Evolutionary conservation across 2,329 filamentous ascomycete genomes (phyloP), one percentile per base, ranked within the genome.

Genomic region (Fusarium paranaense): DNA sequence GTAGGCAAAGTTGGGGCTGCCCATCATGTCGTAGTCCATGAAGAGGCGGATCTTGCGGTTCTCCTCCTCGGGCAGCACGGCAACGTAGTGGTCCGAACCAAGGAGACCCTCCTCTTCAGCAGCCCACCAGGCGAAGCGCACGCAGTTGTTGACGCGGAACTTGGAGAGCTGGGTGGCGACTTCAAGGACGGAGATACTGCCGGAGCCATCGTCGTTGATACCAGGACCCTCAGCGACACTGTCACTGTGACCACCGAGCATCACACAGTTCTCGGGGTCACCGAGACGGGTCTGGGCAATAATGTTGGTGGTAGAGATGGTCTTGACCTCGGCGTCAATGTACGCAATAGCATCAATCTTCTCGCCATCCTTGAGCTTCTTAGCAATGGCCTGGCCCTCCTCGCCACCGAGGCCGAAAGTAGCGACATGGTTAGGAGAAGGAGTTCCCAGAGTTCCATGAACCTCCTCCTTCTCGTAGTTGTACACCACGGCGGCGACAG

Each of bases 151-250:
- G 75, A 92, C 89, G 37, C 81, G 82, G 81, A 88, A 92, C 22
- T 86, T 85, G 67, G 86, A 82, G 65, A 92, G 83, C 73, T 91
- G 89, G 3, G 85, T 87, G 2, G 91, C 90, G 10, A 93, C 84
- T 79, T 93, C 91, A 42, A 93, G 86, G 6, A 92, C 83, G 1
- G 89, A 87, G 64, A 90, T 77, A 37, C 88, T 90, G 64, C 93
- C 93, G 4, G 91, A 92, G 56, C 93, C 93, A 77, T 95, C 92
- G 76, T 95, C 93, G 81, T 95, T 95, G 86, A 95, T 94, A 22
- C 93, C 93, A 1, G 91, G 90, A 1, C 91, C 91, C 61, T 89
- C 90, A 1, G 84, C 79, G 18, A 92, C 91, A 70, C 88, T 89
- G 79, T 92, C 90, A 37, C 87, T 90, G 83, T 93, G 91, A 2